Base-by-base conservation (phyloP, 1,284 basidiomycete genomes). In the Papiliotrema flavescens region DNA sequence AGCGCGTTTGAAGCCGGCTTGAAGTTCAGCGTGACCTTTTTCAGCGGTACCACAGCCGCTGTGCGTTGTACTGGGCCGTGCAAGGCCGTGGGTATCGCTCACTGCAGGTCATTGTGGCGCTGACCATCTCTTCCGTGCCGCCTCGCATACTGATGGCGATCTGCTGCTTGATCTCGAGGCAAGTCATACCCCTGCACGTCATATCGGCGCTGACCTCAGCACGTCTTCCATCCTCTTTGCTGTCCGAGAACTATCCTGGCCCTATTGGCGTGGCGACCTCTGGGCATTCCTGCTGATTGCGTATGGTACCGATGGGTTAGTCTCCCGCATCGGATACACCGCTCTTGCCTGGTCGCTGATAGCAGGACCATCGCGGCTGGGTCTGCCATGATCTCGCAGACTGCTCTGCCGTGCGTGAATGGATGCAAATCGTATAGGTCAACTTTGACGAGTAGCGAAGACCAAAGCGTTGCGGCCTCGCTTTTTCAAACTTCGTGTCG, bases 251-350 rank as follows among this genome's bases (percentile, higher is more conserved):
- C 15, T 49, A 7, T 14, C 15, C n/a, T 49, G 47, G 47, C 20
- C 37, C 4, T 57, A 43, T 28, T 57, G 47, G 46, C 19, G 41
- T 22, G 47, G 22, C 19, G 55, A 57, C 35, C 47, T 57, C 9
- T 57, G 51, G 51, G 51, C 55, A 4, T 43, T 53, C 7, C 47
- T 57, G n/a, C n/a, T n/a, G n/a, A n/a, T n/a, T n/a, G n/a, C 5
- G 8, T 53, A 24, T 24, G 37, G 17, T 39, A 23, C 7, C 49
- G 44, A 13, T 32, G 40, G 2, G 44, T 51, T 4, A 47, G 53
- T n/a, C 37, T 45, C 32, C 51, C 53, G 40, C 41, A 46, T n/a
- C n/a, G n/a, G n/a, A n/a, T n/a, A n/a, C n/a, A n/a, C n/a, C n/a
- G n/a, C n/a, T n/a, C n/a, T n/a, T n/a, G n/a, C n/a, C 28, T 26